phyloP scores from a whole-genome alignment of 371 early-diverging fungal species.

The Parasitella parasitica region DNA sequence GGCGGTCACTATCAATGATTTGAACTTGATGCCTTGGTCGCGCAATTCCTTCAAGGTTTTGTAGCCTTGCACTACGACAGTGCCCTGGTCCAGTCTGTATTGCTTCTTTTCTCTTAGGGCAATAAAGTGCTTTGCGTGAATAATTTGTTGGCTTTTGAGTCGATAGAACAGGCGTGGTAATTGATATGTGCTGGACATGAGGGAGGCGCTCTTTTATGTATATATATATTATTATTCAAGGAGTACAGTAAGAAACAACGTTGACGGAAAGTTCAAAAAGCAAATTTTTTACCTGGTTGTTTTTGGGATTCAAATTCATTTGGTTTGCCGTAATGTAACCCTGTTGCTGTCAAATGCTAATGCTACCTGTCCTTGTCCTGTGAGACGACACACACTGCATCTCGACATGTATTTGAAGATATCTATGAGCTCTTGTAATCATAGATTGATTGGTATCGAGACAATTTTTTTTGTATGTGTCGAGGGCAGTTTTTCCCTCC shows the following conservation, averaged over 20 bases:
- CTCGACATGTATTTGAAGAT: no score
- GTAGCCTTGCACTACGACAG: constrained; percentile 40
- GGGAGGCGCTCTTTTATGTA: neutral
- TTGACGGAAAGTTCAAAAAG: no score
- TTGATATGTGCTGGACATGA: neutral
- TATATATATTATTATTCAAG: no score
- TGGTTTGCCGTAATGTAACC: neutral
- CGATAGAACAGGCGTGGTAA: constrained; percentile 20
- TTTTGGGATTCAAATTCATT: neutral
- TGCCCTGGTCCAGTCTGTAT: constrained; percentile 29
- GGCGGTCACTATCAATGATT: constrained; percentile 35
- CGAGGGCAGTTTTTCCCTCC: no score
- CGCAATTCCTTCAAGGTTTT: constrained; percentile 36
- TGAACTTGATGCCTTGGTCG: constrained; percentile 26
- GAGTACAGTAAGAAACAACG: neutral
- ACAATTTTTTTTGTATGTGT: no score
- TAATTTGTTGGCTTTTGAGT: constrained; percentile 24
- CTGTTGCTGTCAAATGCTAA: neutral
- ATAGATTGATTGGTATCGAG: no score
- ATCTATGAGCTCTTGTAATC: no score
- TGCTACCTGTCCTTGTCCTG: neutral
- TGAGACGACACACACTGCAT: neutral
- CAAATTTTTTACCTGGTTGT: no score
- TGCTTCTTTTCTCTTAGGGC: constrained; percentile 34
- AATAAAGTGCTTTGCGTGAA: constrained; percentile 29